Evolutionary conservation across 176 grass and related monocot genomes (phyloP), one percentile per base, ranked within the genome.

Genomic region (Panicum miliaceum): DNA sequence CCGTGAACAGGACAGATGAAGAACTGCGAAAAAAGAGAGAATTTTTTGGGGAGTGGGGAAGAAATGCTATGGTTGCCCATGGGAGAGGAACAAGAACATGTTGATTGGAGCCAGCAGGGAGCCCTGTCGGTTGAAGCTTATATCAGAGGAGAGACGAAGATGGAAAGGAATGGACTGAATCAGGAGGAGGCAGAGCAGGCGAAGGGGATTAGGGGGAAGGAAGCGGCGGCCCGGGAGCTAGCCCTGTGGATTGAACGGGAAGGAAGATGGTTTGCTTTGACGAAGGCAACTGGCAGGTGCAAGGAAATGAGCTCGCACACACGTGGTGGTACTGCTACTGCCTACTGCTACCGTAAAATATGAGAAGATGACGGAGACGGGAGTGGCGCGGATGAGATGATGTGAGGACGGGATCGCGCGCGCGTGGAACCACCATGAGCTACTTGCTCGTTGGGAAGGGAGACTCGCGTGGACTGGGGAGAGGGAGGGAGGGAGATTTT

Each of bases 71-170:
- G 3, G 16, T 15, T 19, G 41, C 2, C 3, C 46, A 26, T 25
- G 78, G 77, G 68, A 46, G 47, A 35, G 10, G 23, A 63, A 15
- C 75, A 78, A 61, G 75, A 73, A 64, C 18, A 7, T 23, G 45
- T 3, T 8, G 5, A 12, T 14, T 6, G 29, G 9, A 53, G 20
- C 52, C 59, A 27, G 13, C 11, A 61, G 25, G 11, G 25, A 63
- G 25, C 26, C 26, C 26, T n/a, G 35, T 14, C 29, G 10, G 20
- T 66, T 1, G 8, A 18, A 38, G 54, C 53, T 77, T 3, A 4
- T 20, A 56, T 10, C 34, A 20, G 8, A 11, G 34, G 38, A 5
- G 13, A 41, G 34, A 37, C 32, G 73, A 76, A 37, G 1, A 26
- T 40, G 53, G 14, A 45, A 27, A 7, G 7, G 20, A 50, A 29